phyloP scores from a whole-genome alignment of 192 early-diverging fungal genomes.

The Endogone sp. region DNA sequence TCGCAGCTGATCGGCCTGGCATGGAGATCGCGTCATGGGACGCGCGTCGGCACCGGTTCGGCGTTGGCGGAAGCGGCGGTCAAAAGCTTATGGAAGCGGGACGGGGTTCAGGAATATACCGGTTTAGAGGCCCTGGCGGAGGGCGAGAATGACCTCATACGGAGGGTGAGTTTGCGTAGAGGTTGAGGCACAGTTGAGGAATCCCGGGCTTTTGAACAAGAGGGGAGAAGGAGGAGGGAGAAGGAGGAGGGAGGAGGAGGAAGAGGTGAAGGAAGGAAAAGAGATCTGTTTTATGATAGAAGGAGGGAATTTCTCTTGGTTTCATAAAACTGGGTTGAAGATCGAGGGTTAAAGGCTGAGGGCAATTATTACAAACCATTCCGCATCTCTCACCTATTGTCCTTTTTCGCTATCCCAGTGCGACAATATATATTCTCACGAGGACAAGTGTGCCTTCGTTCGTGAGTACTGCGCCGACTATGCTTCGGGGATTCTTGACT shows the following conservation, averaged over 20 bases:
- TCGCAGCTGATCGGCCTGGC: background rate
- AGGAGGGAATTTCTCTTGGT: too few species aligned
- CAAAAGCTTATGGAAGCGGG: background rate
- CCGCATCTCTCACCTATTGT: background rate
- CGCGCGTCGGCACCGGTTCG: too few species aligned
- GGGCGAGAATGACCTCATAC: background rate
- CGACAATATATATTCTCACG: conserved; percentile 44
- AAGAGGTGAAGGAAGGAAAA: too few species aligned
- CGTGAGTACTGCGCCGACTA: conserved; percentile 57
- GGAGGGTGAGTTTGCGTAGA: background rate
- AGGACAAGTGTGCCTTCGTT: conserved; percentile 56
- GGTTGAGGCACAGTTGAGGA: background rate
- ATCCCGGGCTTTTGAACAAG: background rate
- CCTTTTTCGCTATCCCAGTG: conserved; percentile 29
- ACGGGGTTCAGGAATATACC: background rate
- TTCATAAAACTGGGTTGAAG: too few species aligned
- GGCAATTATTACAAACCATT: too few species aligned
- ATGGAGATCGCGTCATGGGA: background rate
- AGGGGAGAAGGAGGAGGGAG: too few species aligned
- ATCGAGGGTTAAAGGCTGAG: too few species aligned
- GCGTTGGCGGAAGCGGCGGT: background rate
- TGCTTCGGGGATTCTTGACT: conserved; percentile 57
- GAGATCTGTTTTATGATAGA: too few species aligned
- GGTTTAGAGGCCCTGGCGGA: background rate
- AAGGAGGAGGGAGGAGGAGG: too few species aligned